A percentile compares a stretch with the other conserved stretches of the same genome.
phyloP scores from a whole-genome alignment of 1,139 yeast genomes.

The Meyerozyma guilliermondii region DNA sequence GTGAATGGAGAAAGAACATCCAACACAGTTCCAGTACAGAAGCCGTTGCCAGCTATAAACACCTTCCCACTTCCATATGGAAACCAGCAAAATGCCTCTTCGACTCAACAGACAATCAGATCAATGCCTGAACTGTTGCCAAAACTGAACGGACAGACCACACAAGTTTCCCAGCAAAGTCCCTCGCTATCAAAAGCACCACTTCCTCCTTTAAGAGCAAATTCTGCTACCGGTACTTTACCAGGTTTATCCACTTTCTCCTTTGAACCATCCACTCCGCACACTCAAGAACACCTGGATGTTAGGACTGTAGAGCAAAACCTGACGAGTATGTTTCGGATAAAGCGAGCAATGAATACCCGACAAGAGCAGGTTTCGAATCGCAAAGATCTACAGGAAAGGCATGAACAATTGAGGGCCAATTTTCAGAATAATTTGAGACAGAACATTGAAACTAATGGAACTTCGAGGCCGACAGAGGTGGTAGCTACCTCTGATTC shows the following conservation, averaged over 20 bases:
- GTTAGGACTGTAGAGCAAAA: too few species aligned
- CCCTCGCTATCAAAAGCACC: neutral
- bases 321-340: neutral
- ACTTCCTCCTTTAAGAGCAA: neutral
- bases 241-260: neutral
- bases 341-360: neutral
- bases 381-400: neutral
- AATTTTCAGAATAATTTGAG: neutral
- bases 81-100: neutral
- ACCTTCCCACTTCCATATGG: too few species aligned
- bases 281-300: too few species aligned
- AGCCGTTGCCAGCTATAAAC: too few species aligned
- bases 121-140: neutral
- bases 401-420: neutral
- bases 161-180: neutral
- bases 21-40: too few species aligned
- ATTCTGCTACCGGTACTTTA: neutral
- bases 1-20: too few species aligned
- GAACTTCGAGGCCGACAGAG: neutral
- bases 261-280: neutral
- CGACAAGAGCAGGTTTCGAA: neutral
- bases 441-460: neutral
- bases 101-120: neutral
- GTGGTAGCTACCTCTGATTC: neutral
- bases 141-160: neutral